Conservation (phyloP, 345 rosid species). For the Dimocarpus longan region DNA sequence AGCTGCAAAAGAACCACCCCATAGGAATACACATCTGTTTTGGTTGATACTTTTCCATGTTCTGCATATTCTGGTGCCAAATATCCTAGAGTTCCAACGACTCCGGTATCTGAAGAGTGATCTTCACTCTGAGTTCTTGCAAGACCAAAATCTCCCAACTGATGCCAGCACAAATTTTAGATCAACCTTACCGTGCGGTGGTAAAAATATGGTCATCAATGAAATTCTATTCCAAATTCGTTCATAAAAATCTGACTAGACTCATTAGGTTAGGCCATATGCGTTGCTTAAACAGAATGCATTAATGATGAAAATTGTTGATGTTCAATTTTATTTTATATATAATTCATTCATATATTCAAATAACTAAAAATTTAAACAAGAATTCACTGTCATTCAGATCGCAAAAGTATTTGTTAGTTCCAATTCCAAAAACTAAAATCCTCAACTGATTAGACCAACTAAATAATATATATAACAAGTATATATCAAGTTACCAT, state of each 20-base stretch:
- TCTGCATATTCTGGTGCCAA: conserved; percentile 77
- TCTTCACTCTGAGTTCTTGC: conserved; percentile 54
- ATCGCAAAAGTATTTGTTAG: too few species aligned
- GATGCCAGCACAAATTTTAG: conserved; percentile 9
- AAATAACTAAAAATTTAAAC: too few species aligned
- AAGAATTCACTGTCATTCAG: too few species aligned
- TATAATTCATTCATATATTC: too few species aligned
- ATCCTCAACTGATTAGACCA: too few species aligned
- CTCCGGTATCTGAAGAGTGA: conserved; percentile 50
- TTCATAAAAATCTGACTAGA: neutral
- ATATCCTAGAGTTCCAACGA: conserved; percentile 62
- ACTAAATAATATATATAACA: too few species aligned
- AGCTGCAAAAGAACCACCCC: conserved; percentile 68
- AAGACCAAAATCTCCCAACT: conserved; percentile 76
- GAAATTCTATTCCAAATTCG: neutral
- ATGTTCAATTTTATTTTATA: too few species aligned
- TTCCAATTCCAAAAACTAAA: too few species aligned
- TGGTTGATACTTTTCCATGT: conserved; percentile 58
- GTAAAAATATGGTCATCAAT: neutral
- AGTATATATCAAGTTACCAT: conserved; percentile 40
- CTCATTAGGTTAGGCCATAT: neutral
- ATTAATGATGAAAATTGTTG: too few species aligned
- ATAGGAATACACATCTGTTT: conserved; percentile 70
- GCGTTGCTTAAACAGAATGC: neutral
- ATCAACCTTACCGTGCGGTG: neutral